Percentiles rank a stretch among this genome's conserved stretches.
These are phyloP conservation scores for Porcisia hertigi DNA, from an alignment of 208 protist genomes.

Conservation along the genomic window DNA sequence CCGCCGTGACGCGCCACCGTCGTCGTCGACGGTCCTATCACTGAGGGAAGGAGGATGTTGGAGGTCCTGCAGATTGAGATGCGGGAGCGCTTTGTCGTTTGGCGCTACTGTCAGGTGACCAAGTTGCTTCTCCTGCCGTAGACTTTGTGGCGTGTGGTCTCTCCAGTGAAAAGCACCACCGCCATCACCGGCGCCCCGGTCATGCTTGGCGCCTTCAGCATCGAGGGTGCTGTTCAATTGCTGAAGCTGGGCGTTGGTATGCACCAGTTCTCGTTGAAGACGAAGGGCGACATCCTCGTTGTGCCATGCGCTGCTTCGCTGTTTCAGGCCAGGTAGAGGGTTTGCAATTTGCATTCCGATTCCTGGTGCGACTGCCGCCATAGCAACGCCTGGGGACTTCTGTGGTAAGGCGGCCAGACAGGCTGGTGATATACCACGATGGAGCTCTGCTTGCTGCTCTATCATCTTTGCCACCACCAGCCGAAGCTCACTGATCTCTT, in stretches of 20 bases:
- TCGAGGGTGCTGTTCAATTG: constrained; percentile 13
- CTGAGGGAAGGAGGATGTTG: constrained; percentile 4
- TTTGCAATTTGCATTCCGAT: neutral
- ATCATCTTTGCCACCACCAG: constrained; percentile 41
- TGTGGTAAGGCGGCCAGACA: constrained; percentile 20
- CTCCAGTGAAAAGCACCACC: too few species aligned
- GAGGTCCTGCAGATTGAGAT: constrained; percentile 11
- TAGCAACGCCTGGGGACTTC: constrained; percentile 3
- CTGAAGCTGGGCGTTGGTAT: constrained; percentile 9
- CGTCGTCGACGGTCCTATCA: neutral
- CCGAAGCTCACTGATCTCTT: constrained; percentile 44
- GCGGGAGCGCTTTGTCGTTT: neutral
- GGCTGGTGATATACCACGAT: constrained; percentile 11
- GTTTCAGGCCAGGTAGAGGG: constrained; percentile 8
- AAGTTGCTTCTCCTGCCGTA: neutral
- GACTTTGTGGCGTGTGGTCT: neutral
- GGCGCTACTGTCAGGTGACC: neutral
- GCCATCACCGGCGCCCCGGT: neutral
- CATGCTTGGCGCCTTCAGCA: neutral
- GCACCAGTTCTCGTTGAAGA: constrained; percentile 14
- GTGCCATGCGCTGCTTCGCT: too few species aligned
- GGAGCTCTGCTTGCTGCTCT: constrained; percentile 30
- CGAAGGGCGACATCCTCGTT: constrained; percentile 9
- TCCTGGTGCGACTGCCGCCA: neutral
- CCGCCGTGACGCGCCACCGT: neutral